Percentiles rank a stretch among this genome's conserved stretches.
Conservation (phyloP, 225 moss, liverwort and hornwort species). For the Climacium dendroides region DNA sequence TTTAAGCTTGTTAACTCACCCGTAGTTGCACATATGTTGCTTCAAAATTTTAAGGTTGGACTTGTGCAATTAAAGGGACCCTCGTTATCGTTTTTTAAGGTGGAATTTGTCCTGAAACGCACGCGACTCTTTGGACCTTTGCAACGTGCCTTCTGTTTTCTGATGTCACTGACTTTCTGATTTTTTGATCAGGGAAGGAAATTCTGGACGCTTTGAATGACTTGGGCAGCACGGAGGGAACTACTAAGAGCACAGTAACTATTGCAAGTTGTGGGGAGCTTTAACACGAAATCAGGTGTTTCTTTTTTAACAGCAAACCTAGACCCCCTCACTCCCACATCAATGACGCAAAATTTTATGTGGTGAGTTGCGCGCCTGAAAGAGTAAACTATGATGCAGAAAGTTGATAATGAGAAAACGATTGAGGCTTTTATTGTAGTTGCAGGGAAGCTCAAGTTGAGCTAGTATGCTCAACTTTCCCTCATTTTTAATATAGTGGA, state of each 20-base stretch:
- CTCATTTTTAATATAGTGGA: constrained; percentile 4
- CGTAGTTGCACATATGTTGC: not conserved
- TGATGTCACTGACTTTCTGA: not conserved
- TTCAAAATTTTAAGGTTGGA: not conserved
- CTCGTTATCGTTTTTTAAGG: not conserved
- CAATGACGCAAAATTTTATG: not conserved
- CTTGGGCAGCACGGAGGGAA: constrained; percentile 54
- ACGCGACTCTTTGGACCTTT: not conserved
- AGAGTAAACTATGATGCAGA: not conserved
- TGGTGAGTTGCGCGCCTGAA: not conserved
- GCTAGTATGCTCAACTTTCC: not conserved
- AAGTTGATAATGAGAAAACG: not conserved
- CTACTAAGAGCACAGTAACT: constrained; percentile 49
- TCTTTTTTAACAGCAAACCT: not conserved
- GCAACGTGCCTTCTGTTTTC: not conserved
- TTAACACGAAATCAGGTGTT: not conserved
- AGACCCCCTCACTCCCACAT: not conserved
- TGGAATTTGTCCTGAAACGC: not conserved
- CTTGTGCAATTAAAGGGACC: not conserved
- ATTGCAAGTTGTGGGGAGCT: constrained; percentile 60
- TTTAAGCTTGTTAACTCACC: not conserved
- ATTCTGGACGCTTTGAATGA: constrained; percentile 55
- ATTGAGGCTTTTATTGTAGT: not conserved
- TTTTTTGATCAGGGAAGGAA: constrained; percentile 42
- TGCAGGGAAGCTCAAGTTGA: not conserved